Base-by-base conservation (phyloP, 805 yeast genomes). In the Clavispora vitiphila region DNA sequence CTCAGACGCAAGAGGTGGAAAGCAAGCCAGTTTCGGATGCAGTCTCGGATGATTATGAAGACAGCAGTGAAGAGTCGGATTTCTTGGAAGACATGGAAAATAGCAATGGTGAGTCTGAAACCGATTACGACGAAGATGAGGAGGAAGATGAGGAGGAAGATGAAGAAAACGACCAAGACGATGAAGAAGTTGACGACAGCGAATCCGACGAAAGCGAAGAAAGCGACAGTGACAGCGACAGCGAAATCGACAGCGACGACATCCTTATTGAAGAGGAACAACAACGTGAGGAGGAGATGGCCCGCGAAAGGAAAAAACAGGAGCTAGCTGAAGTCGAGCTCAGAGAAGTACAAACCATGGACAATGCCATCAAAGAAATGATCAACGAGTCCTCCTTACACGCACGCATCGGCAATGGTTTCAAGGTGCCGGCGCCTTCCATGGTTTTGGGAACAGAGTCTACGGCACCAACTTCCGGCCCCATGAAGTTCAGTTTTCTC, bases 311-410 rank as follows among this genome's bases (percentile, higher is more conserved):
- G 35, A 21, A 31, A 36, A 34, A 22, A 23, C 21, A n/a, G n/a
- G 37, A 21, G 26, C 26, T 22, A 4, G 22, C 19, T 8, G 39
- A 26, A 8, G 6, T 27, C 3, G 47, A 41, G 19, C 41, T 55
- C 24, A 69, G 69, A 45, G 69, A 77, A 21, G 74, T 69, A 24
- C 76, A 71, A 3, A 77, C 73, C 26, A 48, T 84, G 37, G 87
- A 81, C 29, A n/a, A 69, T 62, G 38, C 84, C 82, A 50, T 76
- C 78, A 45, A 74, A 74, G 43, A 64, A 60, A 39, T 31, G 14
- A 22, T 38, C 19, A 29, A 38, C 16, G 35, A 38, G 23, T 30
- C 40, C 8, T 18, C 16, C 10, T 35, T 20, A n/a, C 9, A n/a
- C 3, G 11, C 15, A n/a, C 26, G 19, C 12, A 20, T 15, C 34